Conservation (phyloP, 192 early-diverging fungal species). For the Backusella tuberculispora region DNA sequence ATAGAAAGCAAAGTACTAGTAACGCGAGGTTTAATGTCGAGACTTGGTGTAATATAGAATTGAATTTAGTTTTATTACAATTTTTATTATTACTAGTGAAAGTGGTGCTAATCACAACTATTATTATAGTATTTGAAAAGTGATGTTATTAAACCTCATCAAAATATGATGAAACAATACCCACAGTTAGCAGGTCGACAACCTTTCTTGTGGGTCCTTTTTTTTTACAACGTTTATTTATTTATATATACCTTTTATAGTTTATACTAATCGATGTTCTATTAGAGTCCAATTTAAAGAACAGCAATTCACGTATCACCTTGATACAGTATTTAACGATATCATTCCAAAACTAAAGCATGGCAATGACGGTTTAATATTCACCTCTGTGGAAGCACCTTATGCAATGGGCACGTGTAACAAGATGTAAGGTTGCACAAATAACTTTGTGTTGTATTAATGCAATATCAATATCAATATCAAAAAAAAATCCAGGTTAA, state of each 20-base stretch:
- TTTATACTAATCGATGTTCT: not conserved
- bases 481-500: slow-evolving; percentile 56
- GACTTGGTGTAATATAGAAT: slow-evolving; percentile 66
- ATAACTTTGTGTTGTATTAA: not conserved
- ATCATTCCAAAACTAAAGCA: slow-evolving; percentile 67
- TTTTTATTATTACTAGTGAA: not conserved
- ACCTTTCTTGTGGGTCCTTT: slow-evolving; percentile 59
- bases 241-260: too few relatives aligned
- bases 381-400: slow-evolving; percentile 62
- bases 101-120: not conserved
- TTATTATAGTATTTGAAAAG: slow-evolving; percentile 60
- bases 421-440: slow-evolving; percentile 58
- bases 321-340: slow-evolving; percentile 56
- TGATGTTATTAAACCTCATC: slow-evolving; percentile 69
- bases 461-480: not conserved
- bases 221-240: not conserved
- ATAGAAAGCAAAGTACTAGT: slow-evolving; percentile 61
- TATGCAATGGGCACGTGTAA: slow-evolving; percentile 70
- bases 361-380: slow-evolving; percentile 77
- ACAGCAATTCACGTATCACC: slow-evolving; percentile 68
- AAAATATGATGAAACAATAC: slow-evolving; percentile 46
- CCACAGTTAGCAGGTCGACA: slow-evolving; percentile 42
- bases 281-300: slow-evolving; percentile 67
- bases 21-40: slow-evolving; percentile 56
- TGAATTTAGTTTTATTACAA: not conserved